These are phyloP conservation scores for Eimeria sp. DNA, from an alignment of 169 alveolate species.

Conservation along the genomic window DNA sequence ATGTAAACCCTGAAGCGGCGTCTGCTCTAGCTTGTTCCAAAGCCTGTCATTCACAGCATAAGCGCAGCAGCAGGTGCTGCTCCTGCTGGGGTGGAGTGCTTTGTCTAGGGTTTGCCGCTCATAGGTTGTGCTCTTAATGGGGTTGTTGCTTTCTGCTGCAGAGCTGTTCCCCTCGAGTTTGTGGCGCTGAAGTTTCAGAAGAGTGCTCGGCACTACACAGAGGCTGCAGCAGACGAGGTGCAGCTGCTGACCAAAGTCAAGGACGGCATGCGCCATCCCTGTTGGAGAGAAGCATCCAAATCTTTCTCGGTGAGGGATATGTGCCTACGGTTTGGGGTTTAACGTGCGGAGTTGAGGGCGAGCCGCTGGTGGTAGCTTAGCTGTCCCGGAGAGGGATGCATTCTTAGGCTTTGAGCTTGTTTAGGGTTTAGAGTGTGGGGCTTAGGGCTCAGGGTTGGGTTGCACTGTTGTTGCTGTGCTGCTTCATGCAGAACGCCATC, in stretches of 20 bases:
- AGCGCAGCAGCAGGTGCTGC: slow-evolving; percentile 7
- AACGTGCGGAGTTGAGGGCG: background rate
- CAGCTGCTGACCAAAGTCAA: slow-evolving; percentile 81
- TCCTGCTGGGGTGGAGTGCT: background rate
- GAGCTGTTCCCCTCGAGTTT: slow-evolving; percentile 86
- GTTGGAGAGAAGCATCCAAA: slow-evolving; percentile 89
- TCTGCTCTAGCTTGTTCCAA: background rate
- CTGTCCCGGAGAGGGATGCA: too few species aligned
- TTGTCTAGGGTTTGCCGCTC: background rate
- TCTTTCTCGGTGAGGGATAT: slow-evolving; percentile 86
- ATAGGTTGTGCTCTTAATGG: background rate
- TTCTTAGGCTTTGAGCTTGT: background rate
- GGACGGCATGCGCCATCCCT: slow-evolving; percentile 76
- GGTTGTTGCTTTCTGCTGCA: slow-evolving; percentile 2
- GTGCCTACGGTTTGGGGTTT: background rate
- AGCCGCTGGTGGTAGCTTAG: background rate
- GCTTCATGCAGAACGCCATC: slow-evolving; percentile 36
- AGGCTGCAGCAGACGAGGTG: slow-evolving; percentile 99
- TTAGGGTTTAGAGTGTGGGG: background rate
- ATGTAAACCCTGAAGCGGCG: background rate
- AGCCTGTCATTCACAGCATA: too few species aligned
- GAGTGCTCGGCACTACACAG: slow-evolving; percentile 98
- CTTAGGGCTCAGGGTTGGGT: background rate
- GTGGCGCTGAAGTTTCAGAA: slow-evolving; percentile 99
- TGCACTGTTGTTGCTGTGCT: slow-evolving; percentile 11